Conservation (phyloP, 192 early-diverging fungal genomes). For the Coemansia sp. region DNA sequence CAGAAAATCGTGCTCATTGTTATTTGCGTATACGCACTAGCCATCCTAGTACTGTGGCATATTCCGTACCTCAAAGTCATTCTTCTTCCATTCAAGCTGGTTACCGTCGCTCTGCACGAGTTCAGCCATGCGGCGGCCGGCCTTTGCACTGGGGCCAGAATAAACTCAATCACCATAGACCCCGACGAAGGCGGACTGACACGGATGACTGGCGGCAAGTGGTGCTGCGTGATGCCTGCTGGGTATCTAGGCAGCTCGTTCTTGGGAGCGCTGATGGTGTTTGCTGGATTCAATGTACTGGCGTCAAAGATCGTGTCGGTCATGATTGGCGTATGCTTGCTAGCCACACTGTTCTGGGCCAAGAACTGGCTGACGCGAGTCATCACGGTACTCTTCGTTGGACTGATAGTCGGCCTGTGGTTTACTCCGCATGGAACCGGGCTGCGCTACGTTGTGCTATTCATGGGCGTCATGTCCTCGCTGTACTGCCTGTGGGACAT, state of each 20-base stretch:
- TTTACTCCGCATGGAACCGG: constrained; percentile 73
- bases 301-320: constrained; percentile 87
- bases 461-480: constrained; percentile 93
- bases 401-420: constrained; percentile 81
- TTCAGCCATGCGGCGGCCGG: constrained; percentile 92
- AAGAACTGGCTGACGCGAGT: constrained; percentile 84
- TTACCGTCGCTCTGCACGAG: constrained; percentile 93
- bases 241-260: constrained; percentile 90
- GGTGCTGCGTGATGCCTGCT: constrained; percentile 81
- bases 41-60: constrained; percentile 82
- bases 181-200: constrained; percentile 93
- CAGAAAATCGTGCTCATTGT: constrained; percentile 43
- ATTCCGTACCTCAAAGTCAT: constrained; percentile 83
- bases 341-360: constrained; percentile 86
- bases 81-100: constrained; percentile 94
- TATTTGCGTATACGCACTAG: constrained; percentile 69
- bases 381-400: constrained; percentile 83
- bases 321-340: constrained; percentile 81
- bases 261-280: constrained; percentile 90
- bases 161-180: constrained; percentile 87
- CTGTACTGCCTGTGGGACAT: constrained; percentile 96
- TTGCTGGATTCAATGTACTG: constrained; percentile 86
- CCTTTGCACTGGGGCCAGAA: constrained; percentile 83
- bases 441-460: constrained; percentile 90
- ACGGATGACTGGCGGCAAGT: constrained; percentile 79